Conservation (phyloP, 1,139 yeast genomes). For the Candida smagusa region DNA sequence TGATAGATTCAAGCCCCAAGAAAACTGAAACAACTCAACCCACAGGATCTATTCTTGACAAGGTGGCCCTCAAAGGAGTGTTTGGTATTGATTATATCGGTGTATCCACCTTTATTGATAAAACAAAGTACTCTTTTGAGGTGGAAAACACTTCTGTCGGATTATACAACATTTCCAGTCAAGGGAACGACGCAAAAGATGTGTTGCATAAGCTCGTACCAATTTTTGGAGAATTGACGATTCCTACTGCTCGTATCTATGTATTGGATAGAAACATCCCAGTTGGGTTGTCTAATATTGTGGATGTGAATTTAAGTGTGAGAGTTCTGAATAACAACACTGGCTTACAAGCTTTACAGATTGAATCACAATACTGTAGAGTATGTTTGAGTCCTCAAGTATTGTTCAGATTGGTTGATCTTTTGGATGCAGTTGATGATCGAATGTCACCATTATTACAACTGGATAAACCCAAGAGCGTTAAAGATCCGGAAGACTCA, state of each 20-base stretch:
- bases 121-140: constrained; percentile 33
- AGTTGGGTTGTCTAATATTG: constrained; percentile 42
- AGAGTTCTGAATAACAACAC: constrained; percentile 35
- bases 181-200: not conserved
- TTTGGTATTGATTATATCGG: constrained; percentile 37
- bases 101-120: constrained; percentile 29
- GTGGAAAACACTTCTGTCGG: constrained; percentile 24
- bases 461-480: not conserved
- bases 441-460: not conserved
- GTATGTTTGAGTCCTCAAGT: constrained; percentile 54
- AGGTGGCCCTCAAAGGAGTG: constrained; percentile 24
- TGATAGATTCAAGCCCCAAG: constrained; percentile 1
- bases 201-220: constrained; percentile 17
- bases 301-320: constrained; percentile 39
- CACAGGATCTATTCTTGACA: not conserved
- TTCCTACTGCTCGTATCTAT: constrained; percentile 43
- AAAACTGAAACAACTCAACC: not conserved
- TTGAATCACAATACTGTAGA: constrained; percentile 58
- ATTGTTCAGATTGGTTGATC: constrained; percentile 34
- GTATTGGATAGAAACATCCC: constrained; percentile 35
- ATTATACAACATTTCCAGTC: constrained; percentile 20
- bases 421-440: constrained; percentile 14
- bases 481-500: constrained; percentile 5
- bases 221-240: constrained; percentile 33
- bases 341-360: constrained; percentile 44